Base-by-base conservation (phyloP, 2,329 filamentous ascomycete genomes). In the Trichoderma asperellum region DNA sequence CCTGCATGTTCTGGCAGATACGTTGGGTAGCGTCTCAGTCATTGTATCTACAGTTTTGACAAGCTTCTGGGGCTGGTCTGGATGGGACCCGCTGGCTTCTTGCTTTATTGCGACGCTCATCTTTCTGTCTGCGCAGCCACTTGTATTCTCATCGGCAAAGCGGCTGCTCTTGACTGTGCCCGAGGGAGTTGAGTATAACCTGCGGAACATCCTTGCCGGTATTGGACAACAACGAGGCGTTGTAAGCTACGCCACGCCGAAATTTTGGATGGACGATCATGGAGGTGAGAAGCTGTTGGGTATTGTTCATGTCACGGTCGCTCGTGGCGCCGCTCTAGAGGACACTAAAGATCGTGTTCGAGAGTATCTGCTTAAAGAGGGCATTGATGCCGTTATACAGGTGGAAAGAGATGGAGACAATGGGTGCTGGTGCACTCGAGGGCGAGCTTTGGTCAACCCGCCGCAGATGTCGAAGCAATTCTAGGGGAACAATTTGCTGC, bases 31-130 rank as follows among this genome's bases (percentile, higher is more conserved):
- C 67, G 92, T 94, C 1, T 96, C 96, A 0, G 96, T 99, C 59
- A 97, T 99, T 71, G 88, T 94, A 40, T 97, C 94, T 8, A 99
- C 96, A 0, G 83, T 93, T 0, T 84, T 98, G 27, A 97, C 96
- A 0, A 91, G 96, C 76, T 90, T 93, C 75, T 91, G 92, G 76
- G 92, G 92, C 18, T 98, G 95, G 94, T 88, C 93, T 7, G 93
- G 95, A 29, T 99, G 95, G 89, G 96, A 99, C 78, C 96, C 96
- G 2, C 81, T 98, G 24, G 96, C 96, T 0, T 97, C 95, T 0
- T 96, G 94, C 78, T 86, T 97, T 70, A 99, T 99, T 73, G 95
- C 96, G 0, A 86, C 96, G 32, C 85, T 99, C 58, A 99, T 99
- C 73, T 94, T 97, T 78, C 87, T 91, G n/a, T 97, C 94, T 10